These are phyloP conservation scores for Suillus lakei DNA, from an alignment of 768 basidiomycete genomes.

Conservation along the genomic window DNA sequence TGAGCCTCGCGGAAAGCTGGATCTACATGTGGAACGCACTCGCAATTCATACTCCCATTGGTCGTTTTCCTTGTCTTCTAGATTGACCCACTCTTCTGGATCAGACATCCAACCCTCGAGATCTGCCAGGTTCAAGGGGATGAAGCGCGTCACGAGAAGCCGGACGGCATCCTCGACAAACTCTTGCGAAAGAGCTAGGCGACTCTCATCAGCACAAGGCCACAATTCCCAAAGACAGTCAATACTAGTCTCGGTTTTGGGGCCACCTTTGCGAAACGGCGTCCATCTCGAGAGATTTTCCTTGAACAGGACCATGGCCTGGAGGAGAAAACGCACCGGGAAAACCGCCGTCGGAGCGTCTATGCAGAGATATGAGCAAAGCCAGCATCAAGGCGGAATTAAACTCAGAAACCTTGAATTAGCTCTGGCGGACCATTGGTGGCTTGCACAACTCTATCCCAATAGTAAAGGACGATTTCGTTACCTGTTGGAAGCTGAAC, in stretches of 20 bases:
- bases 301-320: conserved; percentile 86
- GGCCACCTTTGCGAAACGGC: conserved; percentile 62
- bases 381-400: not conserved
- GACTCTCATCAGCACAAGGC: conserved; percentile 17
- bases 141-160: conserved; percentile 80
- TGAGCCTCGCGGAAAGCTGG: conserved; percentile 3
- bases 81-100: conserved; percentile 94
- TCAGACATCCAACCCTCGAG: conserved; percentile 84
- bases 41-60: conserved; percentile 94
- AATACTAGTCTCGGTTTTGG: conserved; percentile 62
- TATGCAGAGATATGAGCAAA: conserved; percentile 28
- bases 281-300: conserved; percentile 83
- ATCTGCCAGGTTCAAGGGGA: conserved; percentile 83
- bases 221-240: conserved; percentile 6
- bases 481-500: conserved; percentile 64
- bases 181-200: conserved; percentile 61
- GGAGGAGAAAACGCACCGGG: conserved; percentile 81
- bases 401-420: conserved; percentile 56
- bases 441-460: conserved; percentile 80
- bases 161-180: conserved; percentile 78
- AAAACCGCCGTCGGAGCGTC: conserved; percentile 68
- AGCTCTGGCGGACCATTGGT: conserved; percentile 54
- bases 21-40: conserved; percentile 49
- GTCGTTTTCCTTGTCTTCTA: conserved; percentile 88
- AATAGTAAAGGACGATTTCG: conserved; percentile 78